Percentiles rank a stretch among this genome's conserved stretches.
phyloP scores from a whole-genome alignment of 2,329 filamentous ascomycete genomes.

The Aspergillus ruber region DNA sequence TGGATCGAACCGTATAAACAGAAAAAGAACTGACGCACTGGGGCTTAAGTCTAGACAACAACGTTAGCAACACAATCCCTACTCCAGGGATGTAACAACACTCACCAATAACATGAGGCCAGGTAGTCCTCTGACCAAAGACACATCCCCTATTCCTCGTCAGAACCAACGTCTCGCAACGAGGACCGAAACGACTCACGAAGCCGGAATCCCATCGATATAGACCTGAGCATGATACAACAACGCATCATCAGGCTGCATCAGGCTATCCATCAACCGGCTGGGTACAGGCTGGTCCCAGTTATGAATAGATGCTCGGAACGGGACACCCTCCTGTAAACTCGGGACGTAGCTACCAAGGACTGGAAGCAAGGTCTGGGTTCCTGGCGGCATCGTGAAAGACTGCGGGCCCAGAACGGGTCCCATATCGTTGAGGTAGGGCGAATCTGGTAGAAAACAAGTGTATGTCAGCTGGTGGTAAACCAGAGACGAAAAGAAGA shows the following conservation, averaged over 20 bases:
- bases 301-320: slow-evolving; percentile 68
- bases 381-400: slow-evolving; percentile 19
- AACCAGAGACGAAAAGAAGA: slow-evolving; percentile 7
- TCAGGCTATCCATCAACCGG: slow-evolving; percentile 50
- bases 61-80: background rate
- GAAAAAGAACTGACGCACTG: slow-evolving; percentile 20
- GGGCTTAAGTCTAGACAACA: slow-evolving; percentile 26
- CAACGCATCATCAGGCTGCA: slow-evolving; percentile 50
- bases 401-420: slow-evolving; percentile 25
- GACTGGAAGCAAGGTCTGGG: slow-evolving; percentile 49
- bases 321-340: slow-evolving; percentile 51
- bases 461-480: background rate
- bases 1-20: slow-evolving; percentile 20
- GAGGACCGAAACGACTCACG: slow-evolving; percentile 42
- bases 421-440: slow-evolving; percentile 42
- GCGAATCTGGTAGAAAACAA: slow-evolving; percentile 37
- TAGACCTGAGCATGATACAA: slow-evolving; percentile 62
- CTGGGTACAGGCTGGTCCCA: slow-evolving; percentile 61
- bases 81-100: slow-evolving; percentile 3
- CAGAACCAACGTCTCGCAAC: background rate
- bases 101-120: slow-evolving; percentile 50
- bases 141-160: slow-evolving; percentile 45
- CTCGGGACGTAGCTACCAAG: slow-evolving; percentile 68
- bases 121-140: slow-evolving; percentile 46
- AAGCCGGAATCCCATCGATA: slow-evolving; percentile 59